A percentile compares a stretch with the other conserved stretches of the same genome.
These are phyloP conservation scores for Pseudozyma pruni DNA, from an alignment of 1,284 basidiomycete genomes.

Conservation along the genomic window DNA sequence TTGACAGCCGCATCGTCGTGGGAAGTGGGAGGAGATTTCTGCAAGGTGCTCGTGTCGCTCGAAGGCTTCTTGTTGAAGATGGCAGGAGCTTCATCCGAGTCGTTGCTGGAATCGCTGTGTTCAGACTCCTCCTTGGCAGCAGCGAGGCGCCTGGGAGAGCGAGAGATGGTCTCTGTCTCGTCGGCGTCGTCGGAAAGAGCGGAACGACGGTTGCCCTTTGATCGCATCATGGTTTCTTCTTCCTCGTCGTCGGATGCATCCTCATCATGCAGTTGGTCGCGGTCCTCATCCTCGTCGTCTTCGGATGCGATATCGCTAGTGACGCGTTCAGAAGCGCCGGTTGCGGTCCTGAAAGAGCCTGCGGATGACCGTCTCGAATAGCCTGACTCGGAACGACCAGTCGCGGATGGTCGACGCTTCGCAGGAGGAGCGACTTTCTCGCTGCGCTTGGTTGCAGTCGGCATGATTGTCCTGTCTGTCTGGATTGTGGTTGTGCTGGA, in stretches of 20 bases:
- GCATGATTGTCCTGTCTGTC: slow-evolving; percentile 7
- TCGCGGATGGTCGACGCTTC: slow-evolving; percentile 24
- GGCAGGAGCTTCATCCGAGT: slow-evolving; percentile 27
- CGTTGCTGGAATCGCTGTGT: slow-evolving; percentile 16
- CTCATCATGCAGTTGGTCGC: slow-evolving; percentile 1
- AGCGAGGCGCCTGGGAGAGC: slow-evolving; percentile 5
- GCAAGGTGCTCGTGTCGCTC: slow-evolving; percentile 32
- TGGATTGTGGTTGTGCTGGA: not conserved
- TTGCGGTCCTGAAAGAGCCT: slow-evolving; percentile 41
- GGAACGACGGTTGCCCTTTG: slow-evolving; percentile 2
- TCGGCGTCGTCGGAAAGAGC: slow-evolving; percentile 22
- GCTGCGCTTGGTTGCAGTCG: slow-evolving; percentile 19
- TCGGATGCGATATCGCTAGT: slow-evolving; percentile 4
- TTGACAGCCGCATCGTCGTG: slow-evolving; percentile 29
- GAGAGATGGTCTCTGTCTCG: slow-evolving; percentile 21
- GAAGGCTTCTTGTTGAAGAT: slow-evolving; percentile 24
- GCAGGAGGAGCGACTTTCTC: slow-evolving; percentile 1
- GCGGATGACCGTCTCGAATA: slow-evolving; percentile 34
- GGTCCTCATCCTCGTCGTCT: slow-evolving; percentile 9
- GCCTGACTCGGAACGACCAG: slow-evolving; percentile 35
- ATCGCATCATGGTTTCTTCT: slow-evolving; percentile 12
- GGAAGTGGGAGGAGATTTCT: slow-evolving; percentile 44
- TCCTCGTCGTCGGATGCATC: slow-evolving; percentile 4
- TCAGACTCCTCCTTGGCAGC: slow-evolving; percentile 1
- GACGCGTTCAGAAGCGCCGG: slow-evolving; percentile 20